A percentile compares a stretch with the other conserved stretches of the same genome.
These are phyloP conservation scores for Prunus davidiana DNA, from an alignment of 306 rosid genomes.

Conservation along the genomic window DNA sequence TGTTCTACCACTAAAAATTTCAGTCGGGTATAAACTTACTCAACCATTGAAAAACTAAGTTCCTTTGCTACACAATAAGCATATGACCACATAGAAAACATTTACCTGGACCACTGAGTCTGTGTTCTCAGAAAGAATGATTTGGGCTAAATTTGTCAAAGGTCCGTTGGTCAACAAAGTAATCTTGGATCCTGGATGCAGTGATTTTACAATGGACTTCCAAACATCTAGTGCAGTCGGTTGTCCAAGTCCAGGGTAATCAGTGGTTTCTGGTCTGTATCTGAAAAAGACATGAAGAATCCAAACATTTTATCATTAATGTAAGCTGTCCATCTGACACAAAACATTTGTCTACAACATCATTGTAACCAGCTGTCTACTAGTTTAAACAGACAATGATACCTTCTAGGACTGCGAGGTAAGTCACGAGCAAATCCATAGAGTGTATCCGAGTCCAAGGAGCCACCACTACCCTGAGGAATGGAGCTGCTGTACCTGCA, in stretches of 20 bases:
- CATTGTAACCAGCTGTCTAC: not conserved
- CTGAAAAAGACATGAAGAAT: conserved; percentile 24
- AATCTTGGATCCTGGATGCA: conserved; percentile 43
- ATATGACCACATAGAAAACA: not conserved
- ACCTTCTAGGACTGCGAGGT: conserved; percentile 72
- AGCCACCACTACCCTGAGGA: conserved; percentile 61
- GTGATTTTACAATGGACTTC: conserved; percentile 36
- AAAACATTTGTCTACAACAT: not conserved
- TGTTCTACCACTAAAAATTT: too few relatives aligned
- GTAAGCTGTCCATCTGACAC: not conserved
- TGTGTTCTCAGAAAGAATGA: conserved; percentile 32
- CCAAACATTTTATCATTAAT: not conserved
- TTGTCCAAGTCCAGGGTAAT: conserved; percentile 51
- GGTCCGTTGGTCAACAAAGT: conserved; percentile 61
- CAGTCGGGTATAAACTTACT: not conserved
- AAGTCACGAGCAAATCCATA: conserved; percentile 54
- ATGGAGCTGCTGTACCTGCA: conserved; percentile 47
- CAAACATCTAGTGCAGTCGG: conserved; percentile 54
- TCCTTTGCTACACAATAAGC: not conserved
- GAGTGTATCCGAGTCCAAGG: conserved; percentile 64
- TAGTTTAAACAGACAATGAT: not conserved
- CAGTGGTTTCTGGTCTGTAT: conserved; percentile 46
- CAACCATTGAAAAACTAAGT: not conserved
- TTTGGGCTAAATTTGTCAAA: conserved; percentile 57
- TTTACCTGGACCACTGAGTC: conserved; percentile 43